A percentile compares a stretch with the other conserved stretches of the same genome.
Conservation (phyloP, 2,329 filamentous ascomycete species). For the Teratosphaeriaceae sp. region DNA sequence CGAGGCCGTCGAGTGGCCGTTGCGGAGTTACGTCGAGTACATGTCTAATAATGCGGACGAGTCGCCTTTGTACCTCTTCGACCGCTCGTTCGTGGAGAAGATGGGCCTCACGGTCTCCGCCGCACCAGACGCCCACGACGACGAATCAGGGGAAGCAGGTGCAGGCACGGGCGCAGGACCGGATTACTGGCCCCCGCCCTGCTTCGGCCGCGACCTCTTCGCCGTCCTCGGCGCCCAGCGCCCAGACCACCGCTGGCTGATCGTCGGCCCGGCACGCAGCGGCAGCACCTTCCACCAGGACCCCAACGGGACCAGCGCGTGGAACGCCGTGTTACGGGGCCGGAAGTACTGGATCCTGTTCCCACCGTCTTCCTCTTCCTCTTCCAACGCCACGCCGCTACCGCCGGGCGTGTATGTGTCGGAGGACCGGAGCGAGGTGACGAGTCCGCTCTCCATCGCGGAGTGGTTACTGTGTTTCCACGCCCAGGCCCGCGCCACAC, state of each 20-base stretch:
- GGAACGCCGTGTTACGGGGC: slow-evolving; percentile 88
- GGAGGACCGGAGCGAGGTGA: slow-evolving; percentile 85
- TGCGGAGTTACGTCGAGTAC: slow-evolving; percentile 74
- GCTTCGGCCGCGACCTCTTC: slow-evolving; percentile 83
- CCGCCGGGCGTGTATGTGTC: slow-evolving; percentile 90
- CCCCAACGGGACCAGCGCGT: slow-evolving; percentile 66
- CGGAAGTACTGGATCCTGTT: slow-evolving; percentile 99
- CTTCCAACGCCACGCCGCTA: slow-evolving; percentile 53
- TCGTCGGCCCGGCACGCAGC: slow-evolving; percentile 78
- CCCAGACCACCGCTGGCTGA: slow-evolving; percentile 87
- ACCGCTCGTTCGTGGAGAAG: slow-evolving; percentile 78
- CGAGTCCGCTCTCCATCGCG: slow-evolving; percentile 88
- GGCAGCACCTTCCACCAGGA: slow-evolving; percentile 94
- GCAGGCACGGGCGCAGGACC: too few species aligned
- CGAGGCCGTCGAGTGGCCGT: slow-evolving; percentile 88
- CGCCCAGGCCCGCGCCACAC: slow-evolving; percentile 65
- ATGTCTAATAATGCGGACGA: slow-evolving; percentile 76
- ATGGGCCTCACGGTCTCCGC: slow-evolving; percentile 59
- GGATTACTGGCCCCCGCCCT: slow-evolving; percentile 71
- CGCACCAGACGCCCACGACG: too few species aligned
- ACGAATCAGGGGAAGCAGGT: too few species aligned
- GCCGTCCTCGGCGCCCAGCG: slow-evolving; percentile 68
- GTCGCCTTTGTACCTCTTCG: slow-evolving; percentile 88
- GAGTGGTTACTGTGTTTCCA: slow-evolving; percentile 94
- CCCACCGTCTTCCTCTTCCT: too few species aligned